These are phyloP conservation scores for Ogataea hybrid DNA, from an alignment of 1,139 yeast genomes.

Conservation along the genomic window DNA sequence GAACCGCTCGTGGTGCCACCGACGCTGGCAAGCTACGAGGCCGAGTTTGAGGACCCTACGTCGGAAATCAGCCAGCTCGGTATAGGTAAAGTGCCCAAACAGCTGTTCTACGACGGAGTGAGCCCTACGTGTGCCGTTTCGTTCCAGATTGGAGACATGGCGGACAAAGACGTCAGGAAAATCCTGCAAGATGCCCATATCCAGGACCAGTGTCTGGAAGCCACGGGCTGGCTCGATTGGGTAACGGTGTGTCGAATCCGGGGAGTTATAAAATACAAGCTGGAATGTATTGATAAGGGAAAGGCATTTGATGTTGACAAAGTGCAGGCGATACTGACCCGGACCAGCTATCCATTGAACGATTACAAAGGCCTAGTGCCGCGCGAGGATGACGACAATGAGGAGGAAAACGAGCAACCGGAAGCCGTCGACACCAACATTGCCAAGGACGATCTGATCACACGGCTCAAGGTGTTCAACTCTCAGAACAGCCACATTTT, in stretches of 20 bases:
- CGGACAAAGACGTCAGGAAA: slow-evolving; percentile 59
- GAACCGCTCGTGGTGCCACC: slow-evolving; percentile 26
- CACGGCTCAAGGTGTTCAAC: slow-evolving; percentile 26
- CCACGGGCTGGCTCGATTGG: slow-evolving; percentile 75
- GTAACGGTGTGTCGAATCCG: slow-evolving; percentile 64
- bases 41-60: slow-evolving; percentile 24
- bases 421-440: slow-evolving; percentile 30
- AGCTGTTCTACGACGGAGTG: slow-evolving; percentile 71
- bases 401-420: slow-evolving; percentile 22
- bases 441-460: slow-evolving; percentile 30
- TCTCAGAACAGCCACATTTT: slow-evolving; percentile 31
- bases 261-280: slow-evolving; percentile 68
- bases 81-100: slow-evolving; percentile 39
- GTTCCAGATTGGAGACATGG: slow-evolving; percentile 79
- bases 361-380: slow-evolving; percentile 20
- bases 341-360: slow-evolving; percentile 35
- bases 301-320: slow-evolving; percentile 39
- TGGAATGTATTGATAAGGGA: slow-evolving; percentile 52
- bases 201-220: slow-evolving; percentile 43
- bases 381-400: slow-evolving; percentile 20
- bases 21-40: slow-evolving; percentile 28
- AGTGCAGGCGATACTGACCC: slow-evolving; percentile 43
- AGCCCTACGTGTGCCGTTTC: slow-evolving; percentile 66
- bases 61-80: slow-evolving; percentile 23
- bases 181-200: slow-evolving; percentile 43